A percentile compares a stretch with the other conserved stretches of the same genome.
These are phyloP conservation scores for Agrocybe chaxingu DNA, from an alignment of 768 basidiomycete genomes.

Conservation along the genomic window DNA sequence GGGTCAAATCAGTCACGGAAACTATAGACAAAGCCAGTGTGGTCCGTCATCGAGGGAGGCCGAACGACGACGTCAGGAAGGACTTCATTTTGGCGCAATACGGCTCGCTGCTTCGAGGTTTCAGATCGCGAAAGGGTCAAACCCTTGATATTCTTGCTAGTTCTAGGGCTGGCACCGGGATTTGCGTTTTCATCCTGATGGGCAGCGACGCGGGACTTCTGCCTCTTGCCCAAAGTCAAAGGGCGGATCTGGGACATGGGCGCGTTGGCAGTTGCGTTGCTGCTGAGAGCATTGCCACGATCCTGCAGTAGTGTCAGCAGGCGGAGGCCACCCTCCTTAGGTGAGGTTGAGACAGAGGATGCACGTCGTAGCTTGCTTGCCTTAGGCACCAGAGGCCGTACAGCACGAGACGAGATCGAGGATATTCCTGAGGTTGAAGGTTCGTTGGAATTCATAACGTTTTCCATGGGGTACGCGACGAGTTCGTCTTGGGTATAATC, in stretches of 20 bases:
- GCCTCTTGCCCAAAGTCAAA: slow-evolving; percentile 56
- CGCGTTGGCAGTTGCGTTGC: slow-evolving; percentile 27
- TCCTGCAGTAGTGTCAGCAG: slow-evolving; percentile 63
- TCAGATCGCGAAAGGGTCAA: slow-evolving; percentile 60
- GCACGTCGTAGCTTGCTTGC: slow-evolving; percentile 46
- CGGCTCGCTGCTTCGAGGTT: slow-evolving; percentile 58
- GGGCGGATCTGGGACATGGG: slow-evolving; percentile 43
- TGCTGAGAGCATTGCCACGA: slow-evolving; percentile 40
- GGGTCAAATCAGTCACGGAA: slow-evolving; percentile 37
- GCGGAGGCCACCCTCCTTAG: slow-evolving; percentile 46
- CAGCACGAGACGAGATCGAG: slow-evolving; percentile 41
- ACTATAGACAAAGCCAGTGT: slow-evolving; percentile 39
- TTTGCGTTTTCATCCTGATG: slow-evolving; percentile 39
- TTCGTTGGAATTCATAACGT: slow-evolving; percentile 5
- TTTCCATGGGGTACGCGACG: slow-evolving; percentile 18
- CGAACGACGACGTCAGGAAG: slow-evolving; percentile 61
- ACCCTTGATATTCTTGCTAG: slow-evolving; percentile 51
- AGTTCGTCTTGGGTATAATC: slow-evolving; percentile 35
- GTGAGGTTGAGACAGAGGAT: slow-evolving; percentile 34
- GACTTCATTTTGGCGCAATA: slow-evolving; percentile 51
- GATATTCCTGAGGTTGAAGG: slow-evolving; percentile 24
- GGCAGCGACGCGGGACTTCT: slow-evolving; percentile 29
- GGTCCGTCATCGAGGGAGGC: slow-evolving; percentile 52
- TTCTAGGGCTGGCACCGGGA: slow-evolving; percentile 22
- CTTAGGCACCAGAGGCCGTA: slow-evolving; percentile 54